Evolutionary conservation across 768 basidiomycete genomes (phyloP), one percentile per base, ranked within the genome.

Genomic region (Suillus sp.): DNA sequence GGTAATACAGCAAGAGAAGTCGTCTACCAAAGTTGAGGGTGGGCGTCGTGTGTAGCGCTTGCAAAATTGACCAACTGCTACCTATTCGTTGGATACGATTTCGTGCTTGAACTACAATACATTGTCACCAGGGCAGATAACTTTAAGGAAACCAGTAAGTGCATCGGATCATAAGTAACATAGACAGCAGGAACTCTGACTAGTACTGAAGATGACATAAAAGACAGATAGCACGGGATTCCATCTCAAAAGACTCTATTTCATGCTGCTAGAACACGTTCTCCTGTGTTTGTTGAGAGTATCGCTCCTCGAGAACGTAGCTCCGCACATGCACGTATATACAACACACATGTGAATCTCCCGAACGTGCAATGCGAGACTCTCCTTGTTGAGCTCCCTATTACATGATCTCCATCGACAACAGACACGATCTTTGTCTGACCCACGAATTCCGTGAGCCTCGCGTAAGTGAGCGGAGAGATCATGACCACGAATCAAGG

Each of bases 241-340:
- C 3, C 25, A 7, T 25, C 11, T 47, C 5, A 38, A 51, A 20
- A 18, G 27, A 20, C 30, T 7, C 50, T 11, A 20, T 32, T 32
- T 32, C 4, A 2, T 32, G 32, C 32, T 32, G 32, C n/a, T n/a
- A n/a, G n/a, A n/a, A 32, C 7, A 6, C 7, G 4, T 6, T 32
- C 32, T 32, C 32, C 32, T 32, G 32, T 32, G 32, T 32, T 32
- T 2, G 2, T 64, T 62, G 70, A 74, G 62, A 0, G 65, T 66
- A 1, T 69, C 65, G 37, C 62, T 63, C 10, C 74, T 71, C 5
- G 64, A 69, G 59, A 67, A 74, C 1, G 51, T 0, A 1, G 9
- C 1, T 1, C 14, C 14, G 20, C 73, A 74, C 8, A 65, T 64
- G 25, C 73, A 74, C 0, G 64, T 62, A 71, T 73, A 69, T 1